Percentiles rank a stretch among this genome's conserved stretches.
These are phyloP conservation scores for Kingdonia uniflora DNA, from an alignment of 164 flowering plant species.

Conservation along the genomic window DNA sequence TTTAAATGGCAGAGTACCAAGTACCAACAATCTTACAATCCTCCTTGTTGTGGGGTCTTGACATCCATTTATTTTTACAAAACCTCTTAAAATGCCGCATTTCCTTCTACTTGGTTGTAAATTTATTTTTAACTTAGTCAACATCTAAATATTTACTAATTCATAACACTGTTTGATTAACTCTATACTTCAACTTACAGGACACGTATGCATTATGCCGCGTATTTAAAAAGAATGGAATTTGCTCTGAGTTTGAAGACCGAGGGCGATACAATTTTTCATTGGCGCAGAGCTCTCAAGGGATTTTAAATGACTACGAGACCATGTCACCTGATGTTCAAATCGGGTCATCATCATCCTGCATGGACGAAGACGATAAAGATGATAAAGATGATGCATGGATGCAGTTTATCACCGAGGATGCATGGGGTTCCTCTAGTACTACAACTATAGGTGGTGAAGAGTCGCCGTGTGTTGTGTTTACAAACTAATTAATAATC, in stretches of 20 bases:
- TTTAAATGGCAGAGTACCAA: too few species aligned
- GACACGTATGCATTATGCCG: slow-evolving; percentile 84
- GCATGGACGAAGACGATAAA: slow-evolving; percentile 64
- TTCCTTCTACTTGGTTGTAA: too few species aligned
- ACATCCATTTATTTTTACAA: too few species aligned
- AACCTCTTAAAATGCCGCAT: too few species aligned
- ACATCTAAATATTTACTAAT: too few species aligned
- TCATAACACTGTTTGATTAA: background rate
- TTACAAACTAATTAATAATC: slow-evolving; percentile 21
- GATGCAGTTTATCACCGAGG: slow-evolving; percentile 93
- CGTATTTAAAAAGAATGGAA: slow-evolving; percentile 84
- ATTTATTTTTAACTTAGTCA: too few species aligned
- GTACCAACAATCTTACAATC: too few species aligned
- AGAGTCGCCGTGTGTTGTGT: slow-evolving; percentile 21
- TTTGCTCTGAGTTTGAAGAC: slow-evolving; percentile 48
- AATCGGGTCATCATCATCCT: slow-evolving; percentile 42
- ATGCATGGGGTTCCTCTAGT: slow-evolving; percentile 60
- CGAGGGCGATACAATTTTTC: slow-evolving; percentile 33
- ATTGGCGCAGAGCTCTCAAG: slow-evolving; percentile 28
- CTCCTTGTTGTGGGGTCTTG: too few species aligned
- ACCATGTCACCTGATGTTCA: slow-evolving; percentile 65
- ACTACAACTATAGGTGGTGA: slow-evolving; percentile 18
- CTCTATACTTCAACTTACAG: slow-evolving; percentile 16
- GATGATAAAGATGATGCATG: slow-evolving; percentile 90
- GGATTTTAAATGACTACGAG: slow-evolving; percentile 33